phyloP scores from a whole-genome alignment of 2,329 filamentous ascomycete genomes.

The Penicillium concentricum region DNA sequence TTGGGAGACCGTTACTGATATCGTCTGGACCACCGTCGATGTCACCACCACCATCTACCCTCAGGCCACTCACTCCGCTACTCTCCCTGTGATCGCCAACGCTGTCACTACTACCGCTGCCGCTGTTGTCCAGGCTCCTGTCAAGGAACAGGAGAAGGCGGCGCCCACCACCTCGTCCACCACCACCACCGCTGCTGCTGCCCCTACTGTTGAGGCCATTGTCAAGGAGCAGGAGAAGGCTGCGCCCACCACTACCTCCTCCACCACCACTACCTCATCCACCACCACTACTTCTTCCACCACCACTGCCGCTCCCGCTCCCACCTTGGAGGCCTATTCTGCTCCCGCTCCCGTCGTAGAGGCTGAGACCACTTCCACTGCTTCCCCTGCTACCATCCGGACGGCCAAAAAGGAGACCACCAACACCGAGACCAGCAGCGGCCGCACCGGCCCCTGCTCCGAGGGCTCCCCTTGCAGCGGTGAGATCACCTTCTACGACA shows the following conservation, averaged over 20 bases:
- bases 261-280: constrained; percentile 4
- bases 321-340: constrained; percentile 5
- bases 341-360: constrained; percentile 2
- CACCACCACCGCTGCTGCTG: background rate
- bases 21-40: constrained; percentile 50
- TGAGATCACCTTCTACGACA: constrained; percentile 71
- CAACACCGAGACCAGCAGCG: constrained; percentile 17
- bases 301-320: constrained; percentile 9
- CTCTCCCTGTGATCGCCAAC: constrained; percentile 21
- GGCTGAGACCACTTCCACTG: background rate
- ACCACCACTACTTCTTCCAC: constrained; percentile 9
- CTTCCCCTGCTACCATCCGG: background rate
- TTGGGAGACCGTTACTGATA: constrained; percentile 50
- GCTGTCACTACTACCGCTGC: constrained; percentile 13
- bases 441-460: constrained; percentile 27
- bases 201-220: background rate
- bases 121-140: background rate
- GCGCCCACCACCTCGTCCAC: constrained; percentile 8
- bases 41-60: constrained; percentile 50
- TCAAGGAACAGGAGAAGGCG: background rate
- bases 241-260: constrained; percentile 11
- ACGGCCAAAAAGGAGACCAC: background rate
- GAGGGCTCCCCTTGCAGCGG: constrained; percentile 46
- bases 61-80: constrained; percentile 20
- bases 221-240: background rate